These are phyloP conservation scores for Pistacia vera DNA, from an alignment of 345 rosid species.

Conservation along the genomic window DNA sequence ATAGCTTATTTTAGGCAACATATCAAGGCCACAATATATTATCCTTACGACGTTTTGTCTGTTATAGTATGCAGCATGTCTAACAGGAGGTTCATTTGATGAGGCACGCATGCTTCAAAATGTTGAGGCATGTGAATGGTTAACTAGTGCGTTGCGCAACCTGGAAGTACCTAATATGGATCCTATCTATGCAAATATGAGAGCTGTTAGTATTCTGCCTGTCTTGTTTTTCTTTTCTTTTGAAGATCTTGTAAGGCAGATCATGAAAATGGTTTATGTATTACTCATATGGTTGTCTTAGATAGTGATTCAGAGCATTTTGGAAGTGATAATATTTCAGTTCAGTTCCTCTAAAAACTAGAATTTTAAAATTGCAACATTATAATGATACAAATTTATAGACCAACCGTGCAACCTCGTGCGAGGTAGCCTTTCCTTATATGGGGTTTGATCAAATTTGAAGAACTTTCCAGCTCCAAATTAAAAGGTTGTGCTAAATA, in stretches of 20 bases:
- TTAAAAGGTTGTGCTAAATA: no score
- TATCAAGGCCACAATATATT: background rate
- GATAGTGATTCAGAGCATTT: no score
- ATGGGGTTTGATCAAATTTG: background rate
- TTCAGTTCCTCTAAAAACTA: background rate
- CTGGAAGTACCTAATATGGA: conserved; percentile 89
- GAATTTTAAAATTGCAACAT: background rate
- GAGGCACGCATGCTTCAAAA: conserved; percentile 90
- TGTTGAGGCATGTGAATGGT: conserved; percentile 98
- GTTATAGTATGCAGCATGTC: conserved; percentile 80
- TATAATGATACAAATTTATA: background rate
- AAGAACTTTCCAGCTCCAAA: background rate
- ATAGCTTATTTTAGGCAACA: background rate
- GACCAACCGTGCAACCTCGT: background rate
- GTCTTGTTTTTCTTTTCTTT: conserved; percentile 10
- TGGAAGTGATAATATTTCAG: background rate
- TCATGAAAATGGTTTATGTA: background rate
- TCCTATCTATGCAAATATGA: conserved; percentile 74
- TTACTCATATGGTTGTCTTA: background rate
- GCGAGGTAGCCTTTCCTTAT: background rate
- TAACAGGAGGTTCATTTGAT: conserved; percentile 91
- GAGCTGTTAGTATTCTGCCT: conserved; percentile 65
- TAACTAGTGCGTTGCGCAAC: conserved; percentile 75
- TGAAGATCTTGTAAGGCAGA: conserved; percentile 7
- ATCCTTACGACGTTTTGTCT: conserved; percentile 32